Base-by-base conservation (phyloP, 768 basidiomycete species). In the Mycena olivaceomarginata region DNA sequence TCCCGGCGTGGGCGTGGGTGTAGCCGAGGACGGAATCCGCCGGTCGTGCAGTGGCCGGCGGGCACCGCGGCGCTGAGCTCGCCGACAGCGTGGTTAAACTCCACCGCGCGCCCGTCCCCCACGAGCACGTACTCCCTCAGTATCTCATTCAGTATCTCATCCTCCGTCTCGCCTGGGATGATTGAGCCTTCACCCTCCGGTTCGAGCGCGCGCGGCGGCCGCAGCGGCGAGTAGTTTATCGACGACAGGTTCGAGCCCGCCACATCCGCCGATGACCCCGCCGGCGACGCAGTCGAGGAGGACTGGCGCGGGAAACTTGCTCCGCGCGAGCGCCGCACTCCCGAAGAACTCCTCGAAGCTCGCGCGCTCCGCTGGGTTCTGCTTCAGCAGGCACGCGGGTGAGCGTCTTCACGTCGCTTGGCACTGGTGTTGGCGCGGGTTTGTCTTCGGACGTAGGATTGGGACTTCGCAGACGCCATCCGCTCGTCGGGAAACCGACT, bases 111-210 rank as follows among this genome's bases (percentile, higher is more conserved):
- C 70, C 91, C 92, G 84, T 99, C 97, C 57, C 95, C 97, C 1
- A 99, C 96, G 1, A 99, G 91, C 0, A 99, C 98, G 80, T 99
- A 99, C 82, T 99, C 98, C 68, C 94, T 90, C 65, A 96, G 88
- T 66, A 93, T 87, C 0, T 94, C 94, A 81, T 96, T 95, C 82
- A 25, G 25, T 25, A 25, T 25, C 25, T 25, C 25, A 25, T 96
- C 95, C 81, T 96, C 95, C 0, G 93, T 94, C 83, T 96, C 95
- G 4, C 95, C 95, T 13, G 95, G 95, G 67, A 96, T 96, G 72
- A 91, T 84, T 0, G 95, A 95, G 2, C 90, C 31, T 31, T 31
- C 31, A 31, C 31, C 92, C 53, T 93, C 91, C 0, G 92, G 89
- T 11, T 90, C 89, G 16, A 89, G 87, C 4, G 90, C 83, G 59